Conservation (phyloP, 306 rosid species). For the Senna tora region DNA sequence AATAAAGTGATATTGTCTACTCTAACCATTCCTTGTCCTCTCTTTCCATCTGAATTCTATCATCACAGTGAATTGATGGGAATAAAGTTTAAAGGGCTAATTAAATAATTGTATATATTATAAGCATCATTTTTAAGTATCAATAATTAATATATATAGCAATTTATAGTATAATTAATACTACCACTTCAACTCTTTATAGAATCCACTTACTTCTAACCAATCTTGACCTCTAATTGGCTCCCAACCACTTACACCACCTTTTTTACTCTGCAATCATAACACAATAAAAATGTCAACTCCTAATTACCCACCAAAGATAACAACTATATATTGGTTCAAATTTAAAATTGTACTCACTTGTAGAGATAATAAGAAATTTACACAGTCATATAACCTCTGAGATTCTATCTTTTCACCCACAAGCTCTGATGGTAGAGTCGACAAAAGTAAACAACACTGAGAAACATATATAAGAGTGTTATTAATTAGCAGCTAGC, state of each 20-base stretch:
- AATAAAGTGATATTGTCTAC: too few relatives aligned
- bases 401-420: slow-evolving; percentile 26
- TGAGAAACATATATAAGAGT: not conserved
- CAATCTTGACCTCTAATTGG: slow-evolving; percentile 47
- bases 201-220: slow-evolving; percentile 59
- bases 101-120: too few relatives aligned
- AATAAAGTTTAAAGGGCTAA: too few relatives aligned
- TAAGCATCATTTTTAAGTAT: too few relatives aligned
- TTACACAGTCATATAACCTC: slow-evolving; percentile 48
- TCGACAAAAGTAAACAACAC: slow-evolving; percentile 46
- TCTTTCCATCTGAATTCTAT: too few relatives aligned
- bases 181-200: too few relatives aligned
- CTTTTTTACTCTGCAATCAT: slow-evolving; percentile 49
- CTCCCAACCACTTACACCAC: slow-evolving; percentile 53
- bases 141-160: too few relatives aligned
- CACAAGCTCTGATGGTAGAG: slow-evolving; percentile 46
- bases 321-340: not conserved
- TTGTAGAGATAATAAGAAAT: slow-evolving; percentile 53
- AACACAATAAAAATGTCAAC: not conserved
- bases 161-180: too few relatives aligned
- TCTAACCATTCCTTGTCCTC: too few relatives aligned
- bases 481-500: too few relatives aligned
- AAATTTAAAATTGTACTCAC: slow-evolving; percentile 7
- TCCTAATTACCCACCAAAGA: not conserved
- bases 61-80: too few relatives aligned